These are phyloP conservation scores for Protomyces arabidopsidicola DNA, from an alignment of 1,139 yeast species.

Conservation along the genomic window DNA sequence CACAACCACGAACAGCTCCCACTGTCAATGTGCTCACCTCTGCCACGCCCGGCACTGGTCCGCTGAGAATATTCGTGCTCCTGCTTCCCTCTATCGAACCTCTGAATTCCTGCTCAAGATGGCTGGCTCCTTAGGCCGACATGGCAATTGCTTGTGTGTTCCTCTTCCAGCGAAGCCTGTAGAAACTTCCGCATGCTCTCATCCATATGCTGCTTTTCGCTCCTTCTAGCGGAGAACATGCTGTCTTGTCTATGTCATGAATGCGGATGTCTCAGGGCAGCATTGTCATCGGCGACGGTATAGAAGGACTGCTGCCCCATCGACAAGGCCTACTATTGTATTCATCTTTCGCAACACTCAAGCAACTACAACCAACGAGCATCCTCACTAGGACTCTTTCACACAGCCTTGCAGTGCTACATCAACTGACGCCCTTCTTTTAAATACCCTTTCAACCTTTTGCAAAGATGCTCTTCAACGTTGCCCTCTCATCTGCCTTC, in stretches of 20 bases:
- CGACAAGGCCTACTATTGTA: no score
- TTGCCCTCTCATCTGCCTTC: neutral
- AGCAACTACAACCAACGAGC: neutral
- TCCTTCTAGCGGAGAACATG: neutral
- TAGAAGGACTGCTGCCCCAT: neutral
- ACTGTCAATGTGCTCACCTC: no score
- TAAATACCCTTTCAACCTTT: neutral
- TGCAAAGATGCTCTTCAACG: neutral
- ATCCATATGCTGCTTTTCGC: neutral
- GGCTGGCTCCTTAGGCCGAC: neutral
- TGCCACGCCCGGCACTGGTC: no score
- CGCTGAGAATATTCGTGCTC: neutral
- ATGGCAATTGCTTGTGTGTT: neutral
- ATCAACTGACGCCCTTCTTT: neutral
- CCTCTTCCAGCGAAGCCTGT: neutral
- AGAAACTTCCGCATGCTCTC: neutral
- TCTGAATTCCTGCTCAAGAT: neutral
- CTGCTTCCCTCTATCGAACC: neutral
- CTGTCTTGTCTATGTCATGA: neutral
- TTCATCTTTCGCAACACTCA: no score
- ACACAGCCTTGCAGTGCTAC: conserved; percentile 1
- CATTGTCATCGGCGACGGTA: neutral
- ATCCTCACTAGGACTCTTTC: neutral
- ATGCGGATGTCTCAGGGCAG: neutral
- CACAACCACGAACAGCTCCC: neutral